A percentile compares a stretch with the other conserved stretches of the same genome.
Conservation (phyloP, 805 yeast genomes). For the Starmerella kuoi region DNA sequence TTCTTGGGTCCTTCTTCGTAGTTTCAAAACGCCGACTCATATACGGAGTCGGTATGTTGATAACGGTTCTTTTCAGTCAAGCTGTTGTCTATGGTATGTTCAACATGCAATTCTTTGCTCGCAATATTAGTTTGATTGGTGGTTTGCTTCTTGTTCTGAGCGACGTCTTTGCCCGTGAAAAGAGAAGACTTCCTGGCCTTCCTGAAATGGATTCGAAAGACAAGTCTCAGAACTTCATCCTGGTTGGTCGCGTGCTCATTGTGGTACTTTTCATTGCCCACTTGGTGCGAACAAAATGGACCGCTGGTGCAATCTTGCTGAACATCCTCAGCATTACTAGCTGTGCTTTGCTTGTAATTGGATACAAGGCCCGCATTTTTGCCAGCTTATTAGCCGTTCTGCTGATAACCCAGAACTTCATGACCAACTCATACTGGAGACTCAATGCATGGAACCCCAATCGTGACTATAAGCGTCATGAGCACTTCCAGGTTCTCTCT, state of each 20-base stretch:
- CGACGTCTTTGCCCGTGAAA: conserved; percentile 72
- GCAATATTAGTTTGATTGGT: conserved; percentile 84
- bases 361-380: conserved; percentile 83
- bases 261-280: conserved; percentile 78
- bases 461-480: conserved; percentile 83
- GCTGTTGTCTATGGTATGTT: conserved; percentile 83
- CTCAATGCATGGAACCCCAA: conserved; percentile 55
- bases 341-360: conserved; percentile 71
- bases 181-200: conserved; percentile 61
- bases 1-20: conserved; percentile 56
- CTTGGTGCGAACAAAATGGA: conserved; percentile 58
- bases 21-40: conserved; percentile 56
- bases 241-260: conserved; percentile 79
- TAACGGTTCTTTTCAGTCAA: conserved; percentile 64
- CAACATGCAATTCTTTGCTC: conserved; percentile 67
- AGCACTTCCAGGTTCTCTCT: conserved; percentile 85
- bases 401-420: conserved; percentile 61
- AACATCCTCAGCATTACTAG: conserved; percentile 58
- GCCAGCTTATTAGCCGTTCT: conserved; percentile 57
- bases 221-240: conserved; percentile 62
- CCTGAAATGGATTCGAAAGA: conserved; percentile 61
- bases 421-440: conserved; percentile 82
- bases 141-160: conserved; percentile 79
- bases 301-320: conserved; percentile 48
- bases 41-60: conserved; percentile 56